Evolutionary conservation across 805 yeast species (phyloP), one percentile per base, ranked within the genome.

Genomic region (Metschnikowia bowlesiae): DNA sequence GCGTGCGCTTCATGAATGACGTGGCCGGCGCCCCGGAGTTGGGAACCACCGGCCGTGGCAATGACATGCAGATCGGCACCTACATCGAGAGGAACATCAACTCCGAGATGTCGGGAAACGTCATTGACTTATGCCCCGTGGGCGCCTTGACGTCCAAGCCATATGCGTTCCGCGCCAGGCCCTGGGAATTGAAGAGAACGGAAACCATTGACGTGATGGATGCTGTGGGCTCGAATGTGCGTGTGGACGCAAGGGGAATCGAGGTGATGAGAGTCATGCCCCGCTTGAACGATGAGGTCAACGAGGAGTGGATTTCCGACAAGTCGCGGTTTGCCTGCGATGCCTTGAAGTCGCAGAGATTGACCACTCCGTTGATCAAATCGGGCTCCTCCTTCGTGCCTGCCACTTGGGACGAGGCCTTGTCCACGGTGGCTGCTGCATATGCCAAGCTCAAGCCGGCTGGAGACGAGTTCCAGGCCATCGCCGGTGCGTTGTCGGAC

Each of bases 21-120:
- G 85, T 88, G 54, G 96, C 96, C 37, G 96, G 96, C 56, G 94
- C 96, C 37, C 89, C 96, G 14, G 96, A 89, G 70, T 81, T 88
- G 55, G 96, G 96, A 60, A 81, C 92, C 51, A 67, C 91, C 39
- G 96, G 96, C 54, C 85, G 96, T 71, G 96, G 96, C 63, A 88
- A 88, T 68, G 96, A 88, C 64, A 80, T 89, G 84, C 95, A 88
- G 73, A 88, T 88, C 63, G 96, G 96, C 58, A 88, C 96, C 31
- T 88, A 87, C 67, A 82, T 89, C 54, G 91, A 87, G 70, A 79
- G 90, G 71, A 87, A 87, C 68, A 80, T 88, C 63, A 86, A 87
- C 71, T 79, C 90, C 8, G 96, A 88, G 72, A 72, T 88, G 74
- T 84, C 91, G 44, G 96, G 96, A 63, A 88, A 88, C 73, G 83